Conservation (phyloP, 805 yeast species). For the Metschnikowia aberdeeniae region DNA sequence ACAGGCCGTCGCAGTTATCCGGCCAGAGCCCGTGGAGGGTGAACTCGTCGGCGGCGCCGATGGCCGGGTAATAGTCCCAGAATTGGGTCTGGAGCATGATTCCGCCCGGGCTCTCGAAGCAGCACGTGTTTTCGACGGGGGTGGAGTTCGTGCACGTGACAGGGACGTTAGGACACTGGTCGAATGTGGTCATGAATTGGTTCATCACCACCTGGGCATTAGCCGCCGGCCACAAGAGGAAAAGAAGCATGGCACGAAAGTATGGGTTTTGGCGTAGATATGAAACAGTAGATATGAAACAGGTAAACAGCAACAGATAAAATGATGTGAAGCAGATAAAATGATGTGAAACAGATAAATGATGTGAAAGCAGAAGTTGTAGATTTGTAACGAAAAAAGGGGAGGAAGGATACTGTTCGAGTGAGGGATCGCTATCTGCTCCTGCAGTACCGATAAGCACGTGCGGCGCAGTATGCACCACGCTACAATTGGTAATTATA, state of each 20-base stretch:
- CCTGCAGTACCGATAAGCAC: slow-evolving; percentile 1
- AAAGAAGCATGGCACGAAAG: no score
- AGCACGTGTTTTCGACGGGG: slow-evolving; percentile 45
- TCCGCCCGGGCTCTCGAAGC: slow-evolving; percentile 41
- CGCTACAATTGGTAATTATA: no score
- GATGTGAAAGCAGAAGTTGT: no score
- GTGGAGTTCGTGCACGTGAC: slow-evolving; percentile 32
- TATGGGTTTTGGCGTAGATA: no score
- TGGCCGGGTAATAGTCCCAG: slow-evolving; percentile 35
- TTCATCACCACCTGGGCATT: neutral
- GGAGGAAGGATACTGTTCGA: no score
- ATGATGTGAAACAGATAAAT: no score
- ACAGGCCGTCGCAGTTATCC: slow-evolving; percentile 39
- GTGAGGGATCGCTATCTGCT: neutral
- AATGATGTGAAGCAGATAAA: no score
- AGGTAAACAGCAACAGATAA: no score
- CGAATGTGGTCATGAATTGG: neutral
- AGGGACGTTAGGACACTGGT: neutral
- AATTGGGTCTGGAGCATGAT: slow-evolving; percentile 40
- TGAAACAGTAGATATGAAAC: no score
- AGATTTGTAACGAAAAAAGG: no score
- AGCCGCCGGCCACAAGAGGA: neutral
- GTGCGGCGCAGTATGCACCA: neutral
- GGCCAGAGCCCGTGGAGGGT: slow-evolving; percentile 47
- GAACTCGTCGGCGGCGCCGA: slow-evolving; percentile 32